phyloP scores from a whole-genome alignment of 306 rosid genomes.

The Sechiopsis laciniata region DNA sequence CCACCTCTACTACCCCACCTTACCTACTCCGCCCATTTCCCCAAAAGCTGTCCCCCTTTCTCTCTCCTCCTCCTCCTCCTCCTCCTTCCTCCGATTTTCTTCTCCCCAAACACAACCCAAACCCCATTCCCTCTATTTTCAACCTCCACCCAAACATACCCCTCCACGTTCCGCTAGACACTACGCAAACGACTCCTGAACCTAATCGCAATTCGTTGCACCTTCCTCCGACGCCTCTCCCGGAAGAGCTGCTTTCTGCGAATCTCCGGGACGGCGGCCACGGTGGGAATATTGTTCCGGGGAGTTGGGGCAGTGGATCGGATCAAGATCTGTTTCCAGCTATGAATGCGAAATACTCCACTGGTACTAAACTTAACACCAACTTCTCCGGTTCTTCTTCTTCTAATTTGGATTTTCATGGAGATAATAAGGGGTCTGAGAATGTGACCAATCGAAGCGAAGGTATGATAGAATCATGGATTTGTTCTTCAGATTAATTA shows the following conservation, averaged over 20 bases:
- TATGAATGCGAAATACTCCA: conserved; percentile 30
- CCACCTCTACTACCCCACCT: conserved; percentile 31
- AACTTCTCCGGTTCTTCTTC: conserved; percentile 42
- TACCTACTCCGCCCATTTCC: conserved; percentile 77
- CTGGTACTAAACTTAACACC: conserved; percentile 30
- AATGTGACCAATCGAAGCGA: conserved; percentile 39
- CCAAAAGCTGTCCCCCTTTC: conserved; percentile 40
- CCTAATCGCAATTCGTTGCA: conserved; percentile 7
- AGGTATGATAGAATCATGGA: conserved; percentile 97
- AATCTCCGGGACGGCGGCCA: conserved; percentile 28
- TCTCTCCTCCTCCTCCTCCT: conserved; percentile 9
- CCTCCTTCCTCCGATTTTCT: conserved; percentile 9
- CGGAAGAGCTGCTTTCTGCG: conserved; percentile 38
- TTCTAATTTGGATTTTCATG: conserved; percentile 32
- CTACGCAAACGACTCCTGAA: background rate
- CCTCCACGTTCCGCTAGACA: conserved; percentile 27
- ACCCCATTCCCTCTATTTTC: conserved; percentile 40
- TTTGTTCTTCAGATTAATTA: conserved; percentile 78
- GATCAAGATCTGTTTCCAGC: conserved; percentile 31
- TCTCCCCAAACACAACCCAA: conserved; percentile 26
- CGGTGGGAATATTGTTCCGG: conserved; percentile 23
- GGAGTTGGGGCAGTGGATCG: conserved; percentile 12
- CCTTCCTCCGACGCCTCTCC: conserved; percentile 31
- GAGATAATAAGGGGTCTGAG: conserved; percentile 44
- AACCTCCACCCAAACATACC: conserved; percentile 40